These are phyloP conservation scores for Mangifera indica DNA, from an alignment of 345 rosid species.

Conservation along the genomic window DNA sequence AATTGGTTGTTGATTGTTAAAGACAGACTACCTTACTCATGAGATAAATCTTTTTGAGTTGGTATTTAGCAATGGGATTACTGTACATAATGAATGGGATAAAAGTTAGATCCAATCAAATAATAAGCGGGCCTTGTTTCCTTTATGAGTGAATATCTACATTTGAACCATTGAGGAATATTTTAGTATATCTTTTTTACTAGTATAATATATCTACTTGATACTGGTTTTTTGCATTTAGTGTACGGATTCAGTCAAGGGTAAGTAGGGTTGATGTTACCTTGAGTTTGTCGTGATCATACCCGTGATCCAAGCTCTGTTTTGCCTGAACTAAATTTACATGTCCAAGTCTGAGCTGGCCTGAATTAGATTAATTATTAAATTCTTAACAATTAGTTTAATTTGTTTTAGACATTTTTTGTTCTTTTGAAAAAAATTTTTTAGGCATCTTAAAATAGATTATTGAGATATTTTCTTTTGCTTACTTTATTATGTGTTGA, in stretches of 20 bases:
- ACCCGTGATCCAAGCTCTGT: background rate
- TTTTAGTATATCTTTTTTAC: background rate
- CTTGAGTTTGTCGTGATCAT: background rate
- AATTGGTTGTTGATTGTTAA: conserved; percentile 1
- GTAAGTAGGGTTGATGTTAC: conserved; percentile 1
- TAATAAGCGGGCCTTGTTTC: background rate
- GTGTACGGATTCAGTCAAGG: background rate
- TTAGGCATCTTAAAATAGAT: no score
- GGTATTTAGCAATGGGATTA: background rate
- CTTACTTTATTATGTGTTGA: no score
- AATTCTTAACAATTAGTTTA: no score
- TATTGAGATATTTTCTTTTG: no score
- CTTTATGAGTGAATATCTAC: background rate
- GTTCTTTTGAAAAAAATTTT: no score
- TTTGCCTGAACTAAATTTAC: background rate
- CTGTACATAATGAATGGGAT: background rate
- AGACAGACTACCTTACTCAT: background rate
- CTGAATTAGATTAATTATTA: background rate
- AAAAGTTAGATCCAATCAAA: background rate
- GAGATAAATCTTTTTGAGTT: background rate
- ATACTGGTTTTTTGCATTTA: no score
- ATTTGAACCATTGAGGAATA: background rate
- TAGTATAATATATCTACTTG: background rate
- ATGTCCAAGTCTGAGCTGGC: background rate
- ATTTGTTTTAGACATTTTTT: no score